Percentiles rank a stretch among this genome's conserved stretches.
These are phyloP conservation scores for Carex scoparia DNA, from an alignment of 176 grass and related monocot genomes.

Conservation along the genomic window DNA sequence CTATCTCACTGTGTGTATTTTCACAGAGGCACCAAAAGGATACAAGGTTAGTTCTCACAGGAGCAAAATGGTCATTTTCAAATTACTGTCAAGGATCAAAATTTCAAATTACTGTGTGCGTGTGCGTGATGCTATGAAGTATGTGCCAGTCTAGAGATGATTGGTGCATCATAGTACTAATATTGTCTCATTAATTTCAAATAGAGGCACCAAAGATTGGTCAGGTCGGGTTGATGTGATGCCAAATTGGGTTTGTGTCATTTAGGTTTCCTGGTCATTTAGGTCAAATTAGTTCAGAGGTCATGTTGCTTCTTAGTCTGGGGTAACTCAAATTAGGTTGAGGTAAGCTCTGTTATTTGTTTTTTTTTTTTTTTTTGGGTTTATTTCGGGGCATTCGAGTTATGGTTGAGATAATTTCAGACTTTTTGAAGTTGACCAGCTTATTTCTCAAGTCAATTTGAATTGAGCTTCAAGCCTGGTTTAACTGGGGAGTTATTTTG, in stretches of 20 bases:
- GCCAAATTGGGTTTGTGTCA: background rate
- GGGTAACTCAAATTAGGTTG: background rate
- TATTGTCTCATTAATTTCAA: background rate
- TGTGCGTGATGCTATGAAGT: background rate
- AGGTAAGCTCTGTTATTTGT: background rate
- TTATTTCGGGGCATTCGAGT: background rate
- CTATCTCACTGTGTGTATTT: conserved; percentile 58
- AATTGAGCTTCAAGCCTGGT: background rate
- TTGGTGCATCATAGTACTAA: background rate
- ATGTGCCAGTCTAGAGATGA: background rate
- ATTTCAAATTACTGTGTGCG: background rate
- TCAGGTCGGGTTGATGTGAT: background rate
- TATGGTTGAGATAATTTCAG: background rate
- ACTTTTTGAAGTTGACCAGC: background rate
- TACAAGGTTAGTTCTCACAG: conserved; percentile 41
- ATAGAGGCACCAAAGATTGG: background rate
- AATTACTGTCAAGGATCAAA: background rate
- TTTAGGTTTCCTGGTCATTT: background rate
- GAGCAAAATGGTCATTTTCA: background rate
- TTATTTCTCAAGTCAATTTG: background rate
- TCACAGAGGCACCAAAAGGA: conserved; percentile 54
- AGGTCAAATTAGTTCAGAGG: background rate
- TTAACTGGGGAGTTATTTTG: background rate
- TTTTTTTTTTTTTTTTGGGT: background rate
- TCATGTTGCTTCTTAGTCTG: background rate